Evolutionary conservation across 805 yeast genomes (phyloP), one percentile per base, ranked within the genome.

Genomic region (Saccharomyces mikatae): DNA sequence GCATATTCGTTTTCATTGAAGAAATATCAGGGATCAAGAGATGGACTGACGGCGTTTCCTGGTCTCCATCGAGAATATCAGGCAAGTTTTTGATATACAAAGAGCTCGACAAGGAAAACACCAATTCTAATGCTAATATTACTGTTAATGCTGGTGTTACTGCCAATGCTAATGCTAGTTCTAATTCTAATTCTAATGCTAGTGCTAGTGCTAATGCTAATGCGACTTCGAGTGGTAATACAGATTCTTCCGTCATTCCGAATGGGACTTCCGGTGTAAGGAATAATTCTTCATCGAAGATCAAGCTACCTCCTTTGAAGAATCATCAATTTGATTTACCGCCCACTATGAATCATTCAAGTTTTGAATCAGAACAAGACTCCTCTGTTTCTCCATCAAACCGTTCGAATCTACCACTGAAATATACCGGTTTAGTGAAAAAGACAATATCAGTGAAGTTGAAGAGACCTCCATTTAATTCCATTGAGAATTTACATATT

Each of bases 41-140:
- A 55, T 91, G 97, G 97, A 91, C 97, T 1, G 97, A 91, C 63
- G 96, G 97, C 13, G 80, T 88, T 9, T 76, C 89, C 13, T 91
- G 97, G 97, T 83, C 90, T 1, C 96, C 97, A 0, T 85, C 94
- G 1, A 74, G 97, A 44, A 89, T 91, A 31, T 75, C 88, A 41
- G 96, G 96, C 6, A 76, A 94, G 55, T 91, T 91, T 61, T 72
- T 91, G 27, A 83, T 91, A 10, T 91, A 91, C 69, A 79, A 95
- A 27, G 94, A 90, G 65, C 67, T 63, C 47, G 59, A 61, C 41
- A 65, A 56, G 31, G 27, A 31, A 11, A 30, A 46, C 31, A 24
- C 32, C 27, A 26, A 17, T 26, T 21, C n/a, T 27, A 29, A 13
- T 28, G 13, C 24, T 28, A 49, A 49, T 49, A 17, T 9, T 6